These are phyloP conservation scores for Acacia confusa DNA, from an alignment of 306 rosid genomes.

Conservation along the genomic window DNA sequence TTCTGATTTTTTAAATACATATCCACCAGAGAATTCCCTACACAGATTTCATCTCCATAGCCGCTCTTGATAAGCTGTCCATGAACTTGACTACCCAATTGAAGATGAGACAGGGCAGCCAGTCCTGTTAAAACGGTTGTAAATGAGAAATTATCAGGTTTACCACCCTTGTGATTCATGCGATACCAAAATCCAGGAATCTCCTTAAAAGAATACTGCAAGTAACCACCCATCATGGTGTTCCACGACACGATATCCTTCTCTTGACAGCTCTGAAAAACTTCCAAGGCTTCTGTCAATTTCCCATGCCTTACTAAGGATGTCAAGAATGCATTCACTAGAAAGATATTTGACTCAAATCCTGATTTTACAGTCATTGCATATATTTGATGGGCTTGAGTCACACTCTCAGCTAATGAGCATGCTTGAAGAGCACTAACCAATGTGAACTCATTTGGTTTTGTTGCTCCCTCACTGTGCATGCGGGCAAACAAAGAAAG, in stretches of 20 bases:
- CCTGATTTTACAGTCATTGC: constrained; percentile 58
- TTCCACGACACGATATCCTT: constrained; percentile 76
- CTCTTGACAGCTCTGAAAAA: constrained; percentile 42
- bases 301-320: constrained; percentile 60
- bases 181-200: constrained; percentile 57
- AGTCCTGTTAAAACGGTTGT: constrained; percentile 60
- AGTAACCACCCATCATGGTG: constrained; percentile 66
- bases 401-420: constrained; percentile 43
- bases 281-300: constrained; percentile 48
- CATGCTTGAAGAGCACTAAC: constrained; percentile 77
- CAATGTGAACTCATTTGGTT: constrained; percentile 73
- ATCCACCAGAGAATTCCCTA: constrained; percentile 66
- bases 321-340: constrained; percentile 56
- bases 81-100: constrained; percentile 67
- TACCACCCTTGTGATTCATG: constrained; percentile 46
- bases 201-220: constrained; percentile 45
- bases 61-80: constrained; percentile 63
- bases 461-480: constrained; percentile 54
- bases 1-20: constrained; percentile 62
- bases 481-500: constrained; percentile 56
- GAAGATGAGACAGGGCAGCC: constrained; percentile 53
- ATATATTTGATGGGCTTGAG: constrained; percentile 54
- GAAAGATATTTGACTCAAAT: constrained; percentile 53
- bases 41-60: constrained; percentile 58
- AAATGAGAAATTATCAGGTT: constrained; percentile 64